phyloP scores from a whole-genome alignment of 2,329 filamentous ascomycete genomes.

The Epichloe elymi region DNA sequence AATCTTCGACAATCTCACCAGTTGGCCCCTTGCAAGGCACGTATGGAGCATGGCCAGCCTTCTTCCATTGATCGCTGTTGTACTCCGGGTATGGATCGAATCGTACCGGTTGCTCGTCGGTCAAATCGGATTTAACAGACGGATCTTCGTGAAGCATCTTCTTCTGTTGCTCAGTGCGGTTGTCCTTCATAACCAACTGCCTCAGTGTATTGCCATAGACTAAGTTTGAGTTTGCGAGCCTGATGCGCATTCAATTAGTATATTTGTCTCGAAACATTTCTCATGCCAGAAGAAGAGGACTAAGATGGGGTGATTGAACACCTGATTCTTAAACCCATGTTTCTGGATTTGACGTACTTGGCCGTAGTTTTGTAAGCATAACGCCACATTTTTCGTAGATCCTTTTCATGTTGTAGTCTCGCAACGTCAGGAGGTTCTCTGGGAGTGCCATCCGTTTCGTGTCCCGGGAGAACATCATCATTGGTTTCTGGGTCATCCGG shows the following conservation, averaged over 20 bases:
- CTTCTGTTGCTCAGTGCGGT: conserved; percentile 19
- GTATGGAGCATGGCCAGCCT: conserved; percentile 41
- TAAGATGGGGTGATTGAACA: background rate
- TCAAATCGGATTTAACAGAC: conserved; percentile 26
- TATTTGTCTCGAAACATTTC: background rate
- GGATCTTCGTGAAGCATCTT: conserved; percentile 20
- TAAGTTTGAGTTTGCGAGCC: conserved; percentile 33
- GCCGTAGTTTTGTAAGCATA: conserved; percentile 26
- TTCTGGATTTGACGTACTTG: conserved; percentile 21
- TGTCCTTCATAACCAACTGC: conserved; percentile 28
- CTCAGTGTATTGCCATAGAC: conserved; percentile 45
- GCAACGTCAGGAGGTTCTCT: conserved; percentile 20
- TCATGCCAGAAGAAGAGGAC: background rate
- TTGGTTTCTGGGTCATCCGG: conserved; percentile 22
- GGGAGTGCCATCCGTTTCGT: conserved; percentile 23
- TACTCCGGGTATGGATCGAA: conserved; percentile 64
- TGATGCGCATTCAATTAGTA: conserved; percentile 2
- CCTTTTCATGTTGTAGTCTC: conserved; percentile 27
- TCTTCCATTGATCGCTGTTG: conserved; percentile 48
- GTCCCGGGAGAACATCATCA: conserved; percentile 22
- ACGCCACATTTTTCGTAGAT: conserved; percentile 28
- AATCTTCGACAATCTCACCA: conserved; percentile 45
- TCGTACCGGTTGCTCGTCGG: conserved; percentile 34
- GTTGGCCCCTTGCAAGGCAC: conserved; percentile 52
- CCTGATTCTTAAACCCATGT: no score